Evolutionary conservation across 306 rosid species (phyloP), one percentile per base, ranked within the genome.

Genomic region (Erythrophleum fordii): DNA sequence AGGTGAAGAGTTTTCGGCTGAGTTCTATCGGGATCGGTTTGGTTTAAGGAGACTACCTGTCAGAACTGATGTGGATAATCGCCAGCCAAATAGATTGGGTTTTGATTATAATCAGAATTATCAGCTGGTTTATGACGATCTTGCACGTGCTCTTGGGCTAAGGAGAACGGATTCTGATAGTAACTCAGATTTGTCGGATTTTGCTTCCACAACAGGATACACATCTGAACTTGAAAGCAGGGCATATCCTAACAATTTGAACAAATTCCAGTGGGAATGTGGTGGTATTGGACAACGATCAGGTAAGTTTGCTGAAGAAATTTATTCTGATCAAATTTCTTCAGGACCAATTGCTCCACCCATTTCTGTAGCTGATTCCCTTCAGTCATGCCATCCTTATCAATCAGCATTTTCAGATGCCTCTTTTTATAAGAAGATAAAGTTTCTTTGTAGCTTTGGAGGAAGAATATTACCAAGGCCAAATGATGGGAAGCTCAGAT

Each of bases 371-470:
- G 53, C 69, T 26, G 97, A 89, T 41, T 89, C 95, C 51, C 92
- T 90, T 81, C 85, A 13, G 67, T 69, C 89, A 18, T 79, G 84
- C 83, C 86, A 82, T 81, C 87, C 91, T 73, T 35, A 58, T 75
- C 90, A 86, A 39, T 42, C 89, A 45, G 55, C 77, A 74, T 79
- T 84, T 77, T 65, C 90, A 34, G 91, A 90, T 51, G 85, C 78
- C 64, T 84, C 89, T 37, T 85, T 77, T 66, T 34, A 83, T 61
- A 86, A 84, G 45, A 93, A 93, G 90, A 86, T 89, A 56, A 96
- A 92, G 76, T 87, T 90, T 84, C 92, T 96, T 48, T 96, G 99
- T 85, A 96, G 99, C 85, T 89, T 89, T 85, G 99, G 98, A 61
- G 99, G 99, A 64, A 87, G 94, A 85, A 93, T 93, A 77, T 80